Conservation (phyloP, 257 asterid species). For the Dorcoceras hygrometricum region DNA sequence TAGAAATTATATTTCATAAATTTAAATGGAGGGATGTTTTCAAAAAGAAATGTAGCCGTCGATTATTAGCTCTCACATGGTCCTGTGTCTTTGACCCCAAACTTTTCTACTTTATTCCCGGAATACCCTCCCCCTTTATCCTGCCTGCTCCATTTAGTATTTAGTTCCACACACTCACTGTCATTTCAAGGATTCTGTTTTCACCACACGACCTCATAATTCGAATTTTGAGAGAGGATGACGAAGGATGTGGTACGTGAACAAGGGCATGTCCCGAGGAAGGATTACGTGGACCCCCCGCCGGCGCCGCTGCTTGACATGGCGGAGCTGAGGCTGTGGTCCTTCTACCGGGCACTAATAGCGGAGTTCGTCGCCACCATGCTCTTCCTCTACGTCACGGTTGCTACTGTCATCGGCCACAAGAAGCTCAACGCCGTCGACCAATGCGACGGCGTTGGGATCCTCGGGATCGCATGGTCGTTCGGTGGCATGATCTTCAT, state of each 20-base stretch:
- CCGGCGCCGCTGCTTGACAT: constrained; percentile 72
- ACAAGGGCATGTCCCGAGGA: constrained; percentile 50
- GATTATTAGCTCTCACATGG: constrained; percentile 69
- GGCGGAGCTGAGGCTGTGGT: constrained; percentile 69
- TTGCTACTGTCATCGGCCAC: constrained; percentile 94
- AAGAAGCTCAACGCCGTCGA: constrained; percentile 48
- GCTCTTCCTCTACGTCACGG: constrained; percentile 79
- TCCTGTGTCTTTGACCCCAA: constrained; percentile 37
- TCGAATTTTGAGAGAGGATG: no score
- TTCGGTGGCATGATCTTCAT: constrained; percentile 95
- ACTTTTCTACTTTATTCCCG: constrained; percentile 36
- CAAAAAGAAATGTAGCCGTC: background rate
- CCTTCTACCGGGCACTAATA: constrained; percentile 79
- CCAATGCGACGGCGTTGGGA: constrained; percentile 83
- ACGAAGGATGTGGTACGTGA: constrained; percentile 73
- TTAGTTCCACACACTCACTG: background rate
- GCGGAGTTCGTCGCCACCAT: constrained; percentile 94
- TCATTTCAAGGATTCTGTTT: constrained; percentile 22
- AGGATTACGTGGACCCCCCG: constrained; percentile 90
- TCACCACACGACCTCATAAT: background rate
- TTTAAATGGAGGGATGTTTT: no score
- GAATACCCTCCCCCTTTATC: constrained; percentile 49
- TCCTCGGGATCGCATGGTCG: constrained; percentile 92
- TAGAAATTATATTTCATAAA: no score
- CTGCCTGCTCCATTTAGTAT: constrained; percentile 9